Evolutionary conservation across 1,284 basidiomycete genomes (phyloP).

Genomic region (Moesziomyces parantarcticus): DNA sequence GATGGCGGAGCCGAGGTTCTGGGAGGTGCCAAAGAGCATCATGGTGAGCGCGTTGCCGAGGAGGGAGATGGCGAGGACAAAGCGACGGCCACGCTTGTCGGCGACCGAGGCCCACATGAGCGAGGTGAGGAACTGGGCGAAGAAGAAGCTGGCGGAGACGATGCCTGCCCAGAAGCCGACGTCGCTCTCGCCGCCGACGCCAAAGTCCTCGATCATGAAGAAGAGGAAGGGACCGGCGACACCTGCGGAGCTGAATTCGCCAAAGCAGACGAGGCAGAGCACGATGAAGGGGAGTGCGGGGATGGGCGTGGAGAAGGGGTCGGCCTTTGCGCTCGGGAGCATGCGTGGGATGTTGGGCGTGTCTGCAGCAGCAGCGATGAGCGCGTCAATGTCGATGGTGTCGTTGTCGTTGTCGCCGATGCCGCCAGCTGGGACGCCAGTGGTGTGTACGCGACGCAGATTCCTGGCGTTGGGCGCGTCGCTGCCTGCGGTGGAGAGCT

Average conservation of each 20-base stretch:
- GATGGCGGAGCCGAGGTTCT: conserved; percentile 75
- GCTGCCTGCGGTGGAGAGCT: conserved; percentile 27
- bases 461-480: conserved; percentile 19
- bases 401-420: conserved; percentile 9
- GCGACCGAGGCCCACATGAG: conserved; percentile 92
- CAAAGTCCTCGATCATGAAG: conserved; percentile 65
- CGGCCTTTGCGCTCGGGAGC: conserved; percentile 28
- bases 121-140: conserved; percentile 79
- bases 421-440: conserved; percentile 13
- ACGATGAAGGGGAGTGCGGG: conserved; percentile 65
- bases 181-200: conserved; percentile 61
- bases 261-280: conserved; percentile 65
- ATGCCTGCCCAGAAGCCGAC: conserved; percentile 67
- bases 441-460: conserved; percentile 35
- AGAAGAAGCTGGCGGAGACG: conserved; percentile 67
- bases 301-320: conserved; percentile 58
- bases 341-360: conserved; percentile 38
- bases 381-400: conserved; percentile 36
- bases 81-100: conserved; percentile 85
- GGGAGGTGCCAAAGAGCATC: conserved; percentile 85
- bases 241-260: conserved; percentile 79
- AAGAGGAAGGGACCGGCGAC: conserved; percentile 67
- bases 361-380: conserved; percentile 34
- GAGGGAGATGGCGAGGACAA: conserved; percentile 85
- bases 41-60: conserved; percentile 83